Conservation (phyloP, 345 rosid species). For the Populus nigra region DNA sequence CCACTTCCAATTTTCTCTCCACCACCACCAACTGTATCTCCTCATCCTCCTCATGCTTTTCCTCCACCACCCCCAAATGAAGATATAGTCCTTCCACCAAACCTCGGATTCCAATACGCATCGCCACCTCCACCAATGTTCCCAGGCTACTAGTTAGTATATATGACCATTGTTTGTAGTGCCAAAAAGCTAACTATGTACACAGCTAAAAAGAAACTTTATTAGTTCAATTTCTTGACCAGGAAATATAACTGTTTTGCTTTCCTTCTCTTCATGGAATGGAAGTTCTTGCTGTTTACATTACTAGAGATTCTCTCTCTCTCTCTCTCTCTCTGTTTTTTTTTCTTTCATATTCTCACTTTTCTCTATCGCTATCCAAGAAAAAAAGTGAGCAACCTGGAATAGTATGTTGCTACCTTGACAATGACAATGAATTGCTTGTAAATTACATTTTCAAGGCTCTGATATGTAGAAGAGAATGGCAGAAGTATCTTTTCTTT, state of each 20-base stretch:
- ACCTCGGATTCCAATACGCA: conserved; percentile 55
- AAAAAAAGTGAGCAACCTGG: neutral
- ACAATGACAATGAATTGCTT: neutral
- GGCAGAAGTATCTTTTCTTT: neutral
- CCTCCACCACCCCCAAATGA: conserved; percentile 19
- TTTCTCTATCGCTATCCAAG: neutral
- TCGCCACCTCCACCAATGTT: conserved; percentile 84
- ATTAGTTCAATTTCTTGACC: neutral
- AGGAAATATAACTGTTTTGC: neutral
- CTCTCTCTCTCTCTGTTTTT: no score
- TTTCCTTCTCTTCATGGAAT: neutral
- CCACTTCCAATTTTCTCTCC: neutral
- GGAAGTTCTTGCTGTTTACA: neutral
- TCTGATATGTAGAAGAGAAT: neutral
- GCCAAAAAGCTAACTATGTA: neutral
- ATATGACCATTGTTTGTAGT: conserved; percentile 1
- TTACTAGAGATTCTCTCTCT: neutral
- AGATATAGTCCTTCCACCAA: conserved; percentile 50
- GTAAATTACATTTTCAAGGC: neutral
- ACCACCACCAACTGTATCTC: neutral
- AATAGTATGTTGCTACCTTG: neutral
- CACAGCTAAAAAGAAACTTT: neutral
- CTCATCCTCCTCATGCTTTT: conserved; percentile 4
- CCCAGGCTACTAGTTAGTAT: conserved; percentile 56
- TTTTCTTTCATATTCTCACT: neutral